Conservation (phyloP, 2,329 filamentous ascomycete genomes). For the Calonectria fujianensis region DNA sequence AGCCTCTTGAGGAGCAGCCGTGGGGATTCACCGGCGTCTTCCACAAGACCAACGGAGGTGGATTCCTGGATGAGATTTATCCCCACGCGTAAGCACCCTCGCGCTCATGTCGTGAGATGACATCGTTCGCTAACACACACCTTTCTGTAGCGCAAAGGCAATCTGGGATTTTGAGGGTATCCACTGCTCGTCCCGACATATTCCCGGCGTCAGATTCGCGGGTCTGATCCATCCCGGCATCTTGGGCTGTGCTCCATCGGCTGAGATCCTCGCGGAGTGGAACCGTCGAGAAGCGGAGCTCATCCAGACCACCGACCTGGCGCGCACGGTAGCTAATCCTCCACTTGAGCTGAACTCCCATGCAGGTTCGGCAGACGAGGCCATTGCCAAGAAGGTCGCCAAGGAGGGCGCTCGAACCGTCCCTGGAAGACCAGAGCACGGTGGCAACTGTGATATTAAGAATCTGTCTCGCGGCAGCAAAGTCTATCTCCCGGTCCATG, state of each 20-base stretch:
- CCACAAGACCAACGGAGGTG: slow-evolving; percentile 86
- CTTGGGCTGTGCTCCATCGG: slow-evolving; percentile 89
- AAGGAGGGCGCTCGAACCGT: slow-evolving; percentile 89
- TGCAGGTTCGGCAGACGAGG: slow-evolving; percentile 77
- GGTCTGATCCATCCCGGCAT: slow-evolving; percentile 95
- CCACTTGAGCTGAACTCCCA: slow-evolving; percentile 84
- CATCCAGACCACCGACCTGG: slow-evolving; percentile 80
- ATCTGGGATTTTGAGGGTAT: slow-evolving; percentile 76
- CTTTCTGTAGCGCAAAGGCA: slow-evolving; percentile 67
- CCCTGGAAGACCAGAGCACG: slow-evolving; percentile 88
- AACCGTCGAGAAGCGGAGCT: slow-evolving; percentile 89
- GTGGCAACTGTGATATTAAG: slow-evolving; percentile 95
- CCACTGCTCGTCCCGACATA: slow-evolving; percentile 88
- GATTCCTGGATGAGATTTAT: slow-evolving; percentile 91
- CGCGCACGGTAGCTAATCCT: slow-evolving; percentile 84
- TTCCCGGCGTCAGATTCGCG: slow-evolving; percentile 90
- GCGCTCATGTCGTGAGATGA: too few species aligned
- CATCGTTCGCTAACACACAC: not conserved
- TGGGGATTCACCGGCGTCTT: slow-evolving; percentile 96
- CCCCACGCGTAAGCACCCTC: slow-evolving; percentile 81
- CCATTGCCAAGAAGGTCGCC: slow-evolving; percentile 80
- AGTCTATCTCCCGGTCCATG: slow-evolving; percentile 91
- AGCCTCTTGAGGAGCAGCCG: slow-evolving; percentile 88
- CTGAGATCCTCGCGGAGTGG: slow-evolving; percentile 86
- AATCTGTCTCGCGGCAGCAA: slow-evolving; percentile 87